Percentiles rank a stretch among this genome's conserved stretches.
Evolutionary conservation across 768 basidiomycete species (phyloP).

Genomic region (Termitomyces sp.): DNA sequence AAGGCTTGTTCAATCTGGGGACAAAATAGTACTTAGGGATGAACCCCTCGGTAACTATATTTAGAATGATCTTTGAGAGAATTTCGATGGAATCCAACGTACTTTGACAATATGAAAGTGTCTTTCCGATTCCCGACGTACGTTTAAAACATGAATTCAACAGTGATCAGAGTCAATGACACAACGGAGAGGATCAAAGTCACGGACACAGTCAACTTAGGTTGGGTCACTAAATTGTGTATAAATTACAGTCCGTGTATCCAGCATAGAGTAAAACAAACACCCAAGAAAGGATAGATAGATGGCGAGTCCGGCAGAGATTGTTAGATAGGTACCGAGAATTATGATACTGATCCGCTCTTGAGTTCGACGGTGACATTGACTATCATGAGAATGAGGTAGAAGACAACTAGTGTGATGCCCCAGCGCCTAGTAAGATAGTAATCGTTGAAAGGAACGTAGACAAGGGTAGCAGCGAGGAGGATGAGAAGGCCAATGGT

Average conservation of each 20-base stretch:
- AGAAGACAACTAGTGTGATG: conserved; percentile 66
- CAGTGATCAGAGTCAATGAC: no score
- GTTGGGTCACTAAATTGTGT: not conserved
- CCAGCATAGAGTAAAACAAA: not conserved
- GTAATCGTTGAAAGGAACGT: conserved; percentile 84
- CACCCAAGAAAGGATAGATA: not conserved
- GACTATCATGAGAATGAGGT: conserved; percentile 67
- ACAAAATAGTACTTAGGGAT: no score
- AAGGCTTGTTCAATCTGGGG: no score
- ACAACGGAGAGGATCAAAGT: not conserved
- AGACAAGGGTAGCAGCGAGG: conserved; percentile 67
- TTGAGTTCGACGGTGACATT: conserved; percentile 78
- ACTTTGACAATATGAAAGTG: no score
- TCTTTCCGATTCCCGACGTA: no score
- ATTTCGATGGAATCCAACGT: no score
- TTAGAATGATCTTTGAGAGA: no score
- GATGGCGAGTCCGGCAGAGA: not conserved
- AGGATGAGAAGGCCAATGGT: conserved; percentile 74
- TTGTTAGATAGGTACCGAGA: not conserved
- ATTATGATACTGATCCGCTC: conserved; percentile 10
- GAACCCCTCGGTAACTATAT: no score
- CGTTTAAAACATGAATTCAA: no score
- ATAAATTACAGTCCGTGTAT: not conserved
- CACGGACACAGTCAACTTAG: not conserved
- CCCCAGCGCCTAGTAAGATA: conserved; percentile 81